Evolutionary conservation across 805 yeast species (phyloP), one percentile per base, ranked within the genome.

Genomic region (Wickerhamomyces queroliae): DNA sequence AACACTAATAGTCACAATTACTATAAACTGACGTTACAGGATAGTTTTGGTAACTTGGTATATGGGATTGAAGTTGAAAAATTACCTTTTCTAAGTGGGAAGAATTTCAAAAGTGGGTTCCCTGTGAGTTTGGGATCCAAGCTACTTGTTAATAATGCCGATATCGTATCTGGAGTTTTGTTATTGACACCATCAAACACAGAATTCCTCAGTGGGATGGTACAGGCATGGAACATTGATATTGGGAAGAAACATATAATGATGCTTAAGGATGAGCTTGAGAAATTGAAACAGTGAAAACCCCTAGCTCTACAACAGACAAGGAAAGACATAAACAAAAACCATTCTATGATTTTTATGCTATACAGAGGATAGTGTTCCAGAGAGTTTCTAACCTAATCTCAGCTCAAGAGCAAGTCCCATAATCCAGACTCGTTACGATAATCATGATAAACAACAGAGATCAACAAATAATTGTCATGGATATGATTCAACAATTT

Each of bases 371-470:
- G n/a, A n/a, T n/a, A n/a, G n/a, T n/a, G n/a, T n/a, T n/a, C n/a
- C n/a, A n/a, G n/a, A n/a, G n/a, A n/a, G n/a, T n/a, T n/a, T n/a
- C 15, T 16, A 22, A 22, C 2, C 20, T 15, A 11, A 11, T 15
- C 28, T 43, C 37, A 52, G 13, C 37, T 33, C 42, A 66, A 46
- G 27, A 85, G 59, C 37, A 76, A 49, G 18, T 79, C 80, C 97
- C 97, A 89, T 37, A 89, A 69, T 1, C 80, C 95, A 42, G 71
- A 66, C 50, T 80, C 87, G 39, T 80, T 73, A 35, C 76, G 75
- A 62, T 72, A 88, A 55, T 90, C 91, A 56, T 90, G 96, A 58
- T 86, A 88, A 23, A 91, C 81, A 45, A 91, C 70, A 32, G 96
- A 83, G n/a, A 89, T 88, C 50, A 93, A 69, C 48, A 76, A 78